Percentiles rank a stretch among this genome's conserved stretches.
Conservation (phyloP, 2,329 filamentous ascomycete genomes). For the Scorias spongiosa region DNA sequence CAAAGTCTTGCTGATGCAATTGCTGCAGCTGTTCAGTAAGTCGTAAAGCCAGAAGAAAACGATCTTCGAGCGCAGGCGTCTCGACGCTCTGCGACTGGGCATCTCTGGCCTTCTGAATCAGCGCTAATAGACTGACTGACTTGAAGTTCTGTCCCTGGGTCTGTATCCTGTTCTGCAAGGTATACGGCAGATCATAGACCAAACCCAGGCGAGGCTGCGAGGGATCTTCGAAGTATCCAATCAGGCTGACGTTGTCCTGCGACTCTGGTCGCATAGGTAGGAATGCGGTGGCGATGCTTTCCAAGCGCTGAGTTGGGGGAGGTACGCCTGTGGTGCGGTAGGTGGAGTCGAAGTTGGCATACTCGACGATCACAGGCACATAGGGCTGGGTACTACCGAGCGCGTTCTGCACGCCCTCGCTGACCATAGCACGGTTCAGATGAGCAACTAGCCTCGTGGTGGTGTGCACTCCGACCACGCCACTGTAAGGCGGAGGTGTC, state of each 20-base stretch:
- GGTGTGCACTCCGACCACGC: constrained; percentile 25
- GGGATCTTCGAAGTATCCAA: constrained; percentile 61
- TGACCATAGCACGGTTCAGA: constrained; percentile 16
- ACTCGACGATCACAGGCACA: constrained; percentile 54
- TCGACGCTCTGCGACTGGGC: constrained; percentile 24
- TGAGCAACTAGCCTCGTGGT: constrained; percentile 31
- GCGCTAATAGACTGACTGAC: constrained; percentile 31
- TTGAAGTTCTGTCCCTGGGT: constrained; percentile 24
- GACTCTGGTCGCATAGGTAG: constrained; percentile 19
- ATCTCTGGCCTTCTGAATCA: constrained; percentile 32
- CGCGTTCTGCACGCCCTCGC: constrained; percentile 15
- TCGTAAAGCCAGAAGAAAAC: constrained; percentile 60
- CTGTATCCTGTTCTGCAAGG: constrained; percentile 25
- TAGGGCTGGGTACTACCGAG: constrained; percentile 20
- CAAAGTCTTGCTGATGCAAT: constrained; percentile 52
- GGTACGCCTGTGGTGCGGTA: constrained; percentile 33
- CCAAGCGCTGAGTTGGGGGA: constrained; percentile 30
- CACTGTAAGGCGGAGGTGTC: constrained; percentile 34
- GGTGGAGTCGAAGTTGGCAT: constrained; percentile 37
- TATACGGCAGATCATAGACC: constrained; percentile 56
- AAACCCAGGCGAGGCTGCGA: constrained; percentile 54
- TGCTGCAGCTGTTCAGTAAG: constrained; percentile 59
- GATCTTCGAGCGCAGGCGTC: constrained; percentile 55
- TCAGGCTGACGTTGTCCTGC: constrained; percentile 38
- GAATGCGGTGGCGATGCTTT: constrained; percentile 20